phyloP scores from a whole-genome alignment of 495 filamentous ascomycete species.

The Aspergillus ellipticus region DNA sequence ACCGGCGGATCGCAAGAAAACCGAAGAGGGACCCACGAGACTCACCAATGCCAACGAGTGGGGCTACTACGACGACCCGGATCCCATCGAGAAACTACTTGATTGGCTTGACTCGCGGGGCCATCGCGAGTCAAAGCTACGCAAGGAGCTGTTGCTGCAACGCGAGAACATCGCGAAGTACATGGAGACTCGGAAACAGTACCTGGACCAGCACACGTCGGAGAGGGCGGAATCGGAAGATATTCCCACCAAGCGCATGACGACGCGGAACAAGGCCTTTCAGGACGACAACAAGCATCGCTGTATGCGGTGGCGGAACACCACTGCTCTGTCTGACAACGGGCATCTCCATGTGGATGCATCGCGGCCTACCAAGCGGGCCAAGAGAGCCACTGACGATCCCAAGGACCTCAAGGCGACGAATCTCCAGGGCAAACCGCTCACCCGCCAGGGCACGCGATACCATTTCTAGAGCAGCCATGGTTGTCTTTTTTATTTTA shows the following conservation, averaged over 20 bases:
- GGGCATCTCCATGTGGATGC: conserved; percentile 82
- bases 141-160: conserved; percentile 78
- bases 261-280: conserved; percentile 70
- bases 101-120: conserved; percentile 86
- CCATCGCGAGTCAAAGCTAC: conserved; percentile 74
- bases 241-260: conserved; percentile 61
- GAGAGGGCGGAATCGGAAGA: conserved; percentile 57
- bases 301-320: conserved; percentile 82
- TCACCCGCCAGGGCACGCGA: conserved; percentile 46
- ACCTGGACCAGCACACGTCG: conserved; percentile 54
- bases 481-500: neutral
- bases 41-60: conserved; percentile 77
- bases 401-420: conserved; percentile 41
- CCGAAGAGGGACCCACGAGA: conserved; percentile 79
- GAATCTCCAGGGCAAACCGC: conserved; percentile 45
- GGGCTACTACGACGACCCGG: conserved; percentile 83
- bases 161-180: conserved; percentile 70
- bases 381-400: conserved; percentile 51
- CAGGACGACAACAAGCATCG: conserved; percentile 59
- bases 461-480: conserved; percentile 32
- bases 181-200: conserved; percentile 74
- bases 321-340: conserved; percentile 65
- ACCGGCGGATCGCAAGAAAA: conserved; percentile 77
- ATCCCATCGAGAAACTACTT: conserved; percentile 70
- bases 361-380: conserved; percentile 59